Evolutionary conservation across 129 eudicot genomes (phyloP), one percentile per base, ranked within the genome.

Genomic region (Gnaphalium uliginosum): DNA sequence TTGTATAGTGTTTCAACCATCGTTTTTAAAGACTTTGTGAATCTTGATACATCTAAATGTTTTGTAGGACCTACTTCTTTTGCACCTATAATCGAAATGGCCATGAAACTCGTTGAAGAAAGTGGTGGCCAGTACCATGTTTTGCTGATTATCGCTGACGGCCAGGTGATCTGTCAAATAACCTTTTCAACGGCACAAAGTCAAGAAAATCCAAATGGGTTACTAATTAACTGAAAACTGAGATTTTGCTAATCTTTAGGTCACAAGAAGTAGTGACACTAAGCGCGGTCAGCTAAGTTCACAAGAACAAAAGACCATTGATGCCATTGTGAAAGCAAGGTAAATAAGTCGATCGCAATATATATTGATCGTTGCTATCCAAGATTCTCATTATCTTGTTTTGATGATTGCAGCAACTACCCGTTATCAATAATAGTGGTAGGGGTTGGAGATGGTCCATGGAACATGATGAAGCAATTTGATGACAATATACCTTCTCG

Each of bases 311-410:
- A 85, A 83, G 57, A 92, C 98, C 0, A 84, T 92, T 8, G 87
- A 92, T 11, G 98, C 98, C 68, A 89, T 92, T 41, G 93, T 92
- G 2, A 83, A 41, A 83, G 98, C 98, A 68, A 87, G 98, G 98
- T 92, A 60, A 72, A 35, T 6, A 10, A 10, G 15, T 14, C 17
- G 11, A 26, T 41, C 58, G 2, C 24, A 19, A 37, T 68, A 8
- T 13, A 22, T 0, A 15, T 11, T 35, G 8, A 51, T 5, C 6
- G 4, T 5, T 51, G 4, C 8, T 21, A 19, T 66, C 4, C 3
- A 6, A 46, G 17, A 73, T 50, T 22, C 30, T 61, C 19, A 25
- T 6, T 58, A 18, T 39, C 69, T 57, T 41, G 64, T 74, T 23
- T 77, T 63, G 13, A 19, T 59, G 10, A 2, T 63, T 84, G 73